Evolutionary conservation across 345 rosid genomes (phyloP), one percentile per base, ranked within the genome.

Genomic region (Corchorus olitorius): DNA sequence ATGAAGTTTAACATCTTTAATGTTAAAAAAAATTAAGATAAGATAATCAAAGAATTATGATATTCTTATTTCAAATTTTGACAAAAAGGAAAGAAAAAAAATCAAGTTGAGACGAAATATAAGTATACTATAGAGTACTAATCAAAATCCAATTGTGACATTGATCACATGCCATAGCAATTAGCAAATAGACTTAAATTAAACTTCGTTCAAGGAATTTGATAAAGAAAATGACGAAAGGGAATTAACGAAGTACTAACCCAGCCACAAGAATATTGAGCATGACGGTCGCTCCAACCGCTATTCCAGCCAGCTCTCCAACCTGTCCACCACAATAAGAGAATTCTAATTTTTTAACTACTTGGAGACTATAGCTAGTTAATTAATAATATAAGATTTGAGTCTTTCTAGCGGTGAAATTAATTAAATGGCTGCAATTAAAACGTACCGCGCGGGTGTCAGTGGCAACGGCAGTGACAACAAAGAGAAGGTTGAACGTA

Each of bases 241-340:
- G n/a, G n/a, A n/a, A n/a, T n/a, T n/a, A 12, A 52, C 14, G 9
- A 60, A 62, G n/a, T 48, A 82, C 88, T 72, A 27, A 93, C 98
- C 98, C 98, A 0, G 98, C 90, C 60, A 96, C 90, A 52, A 96
- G 97, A 78, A 93, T 91, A 84, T 96, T 96, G 41, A 96, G 97
- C 94, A 93, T 81, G 68, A 96, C 99, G 0, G 99, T 87, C 35
- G 99, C 99, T 78, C 99, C 99, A 76, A 96, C 99, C 7, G 98
- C 99, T 65, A 96, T 93, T 12, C 99, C 99, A 0, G 99, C 99
- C 77, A 96, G 62, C 84, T 96, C 99, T 79, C 99, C 99, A 27
- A 95, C 99, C 99, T 95, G 81, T 43, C 12, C 77, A 62, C 17
- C 8, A n/a, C 22, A 33, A n/a, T 0, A 56, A 6, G 37, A 15